These are phyloP conservation scores for Mycena galericulata DNA, from an alignment of 768 basidiomycete genomes.

Conservation along the genomic window DNA sequence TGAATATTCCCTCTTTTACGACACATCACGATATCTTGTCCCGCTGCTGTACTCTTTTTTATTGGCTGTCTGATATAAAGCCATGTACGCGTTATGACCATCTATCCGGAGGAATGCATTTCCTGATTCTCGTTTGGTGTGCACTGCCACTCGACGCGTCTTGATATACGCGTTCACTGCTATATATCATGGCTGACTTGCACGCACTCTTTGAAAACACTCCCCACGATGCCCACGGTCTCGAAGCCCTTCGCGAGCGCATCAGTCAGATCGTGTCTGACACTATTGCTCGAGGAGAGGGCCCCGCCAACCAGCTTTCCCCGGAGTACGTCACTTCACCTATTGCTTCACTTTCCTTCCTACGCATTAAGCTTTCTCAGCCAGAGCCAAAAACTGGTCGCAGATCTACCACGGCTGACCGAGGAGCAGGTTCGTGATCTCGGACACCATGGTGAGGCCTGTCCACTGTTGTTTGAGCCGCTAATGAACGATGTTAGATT, in stretches of 20 bases:
- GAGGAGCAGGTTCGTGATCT: constrained; percentile 61
- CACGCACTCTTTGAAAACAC: constrained; percentile 20
- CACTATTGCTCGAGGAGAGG: constrained; percentile 25
- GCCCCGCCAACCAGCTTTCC: constrained; percentile 28
- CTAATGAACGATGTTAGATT: constrained; percentile 57
- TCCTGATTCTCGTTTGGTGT: not conserved
- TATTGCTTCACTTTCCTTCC: not conserved
- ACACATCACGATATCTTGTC: constrained; percentile 27
- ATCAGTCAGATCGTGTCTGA: constrained; percentile 28
- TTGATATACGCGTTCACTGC: constrained; percentile 7
- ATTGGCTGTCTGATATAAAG: constrained; percentile 24
- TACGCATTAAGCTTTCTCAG: constrained; percentile 38
- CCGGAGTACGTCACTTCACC: constrained; percentile 18
- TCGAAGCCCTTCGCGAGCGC: constrained; percentile 26
- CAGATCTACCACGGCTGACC: constrained; percentile 60
- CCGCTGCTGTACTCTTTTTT: constrained; percentile 26
- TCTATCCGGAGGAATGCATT: constrained; percentile 9
- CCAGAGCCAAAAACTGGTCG: constrained; percentile 55
- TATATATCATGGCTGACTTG: constrained; percentile 28
- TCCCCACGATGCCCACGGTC: not conserved
- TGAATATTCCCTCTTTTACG: constrained; percentile 8
- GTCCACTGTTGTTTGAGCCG: not conserved
- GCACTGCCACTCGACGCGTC: constrained; percentile 3
- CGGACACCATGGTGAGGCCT: constrained; percentile 59
- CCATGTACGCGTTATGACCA: constrained; percentile 34